A percentile compares a stretch with the other conserved stretches of the same genome.
Evolutionary conservation across 2,329 filamentous ascomycete species (phyloP).

Genomic region (Thelonectria rubi): DNA sequence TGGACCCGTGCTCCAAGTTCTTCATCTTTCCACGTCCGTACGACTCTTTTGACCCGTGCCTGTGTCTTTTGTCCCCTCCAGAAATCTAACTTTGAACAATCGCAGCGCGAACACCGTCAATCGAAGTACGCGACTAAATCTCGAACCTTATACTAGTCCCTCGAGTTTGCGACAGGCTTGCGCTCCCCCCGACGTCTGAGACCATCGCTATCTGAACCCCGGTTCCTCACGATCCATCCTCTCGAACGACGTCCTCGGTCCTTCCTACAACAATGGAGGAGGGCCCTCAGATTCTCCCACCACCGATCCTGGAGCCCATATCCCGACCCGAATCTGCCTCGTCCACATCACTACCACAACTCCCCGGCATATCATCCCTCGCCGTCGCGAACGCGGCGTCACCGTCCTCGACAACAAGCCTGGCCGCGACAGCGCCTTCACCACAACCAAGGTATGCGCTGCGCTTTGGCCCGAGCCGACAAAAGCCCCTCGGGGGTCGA

Average conservation of each 20-base stretch:
- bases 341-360: slow-evolving; percentile 53
- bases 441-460: slow-evolving; percentile 58
- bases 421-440: slow-evolving; percentile 45
- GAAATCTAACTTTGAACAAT: slow-evolving; percentile 3
- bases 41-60: slow-evolving; percentile 5
- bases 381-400: slow-evolving; percentile 52
- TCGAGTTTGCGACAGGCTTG: slow-evolving; percentile 12
- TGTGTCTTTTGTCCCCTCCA: neutral
- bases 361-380: slow-evolving; percentile 57
- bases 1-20: slow-evolving; percentile 15
- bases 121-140: slow-evolving; percentile 3
- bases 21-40: slow-evolving; percentile 18
- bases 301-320: slow-evolving; percentile 56
- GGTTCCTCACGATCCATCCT: slow-evolving; percentile 8
- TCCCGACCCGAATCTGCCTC: slow-evolving; percentile 61
- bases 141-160: neutral
- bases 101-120: slow-evolving; percentile 1
- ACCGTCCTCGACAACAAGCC: slow-evolving; percentile 42
- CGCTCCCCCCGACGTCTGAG: slow-evolving; percentile 10
- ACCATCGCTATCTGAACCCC: slow-evolving; percentile 13
- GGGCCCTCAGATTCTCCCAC: slow-evolving; percentile 50
- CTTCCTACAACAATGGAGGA: slow-evolving; percentile 56
- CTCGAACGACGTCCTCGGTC: slow-evolving; percentile 12
- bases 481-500: slow-evolving; percentile 6
- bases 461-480: slow-evolving; percentile 9